Evolutionary conservation across 106 monocot genomes (phyloP).

Genomic region (Allium cepa): DNA sequence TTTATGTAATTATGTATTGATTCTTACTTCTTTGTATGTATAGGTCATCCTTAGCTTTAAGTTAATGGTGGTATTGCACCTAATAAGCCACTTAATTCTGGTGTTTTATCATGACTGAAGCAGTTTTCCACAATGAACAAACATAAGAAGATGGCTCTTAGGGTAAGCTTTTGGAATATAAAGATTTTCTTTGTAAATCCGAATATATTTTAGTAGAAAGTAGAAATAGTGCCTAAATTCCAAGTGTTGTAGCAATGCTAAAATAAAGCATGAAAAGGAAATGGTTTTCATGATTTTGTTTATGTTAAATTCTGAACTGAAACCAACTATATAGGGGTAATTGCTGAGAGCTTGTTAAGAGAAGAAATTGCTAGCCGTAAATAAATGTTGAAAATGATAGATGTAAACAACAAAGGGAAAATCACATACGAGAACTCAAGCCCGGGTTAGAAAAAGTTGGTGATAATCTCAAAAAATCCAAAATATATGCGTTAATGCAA

Average conservation of each 20-base stretch:
- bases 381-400: conserved; percentile 28
- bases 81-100: conserved; percentile 29
- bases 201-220: neutral
- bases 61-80: conserved; percentile 18
- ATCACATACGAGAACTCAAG: conserved; percentile 32
- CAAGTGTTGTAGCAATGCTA: too few relatives aligned
- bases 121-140: conserved; percentile 31
- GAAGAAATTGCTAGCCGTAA: conserved; percentile 31
- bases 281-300: neutral
- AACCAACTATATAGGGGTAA: conserved; percentile 5
- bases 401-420: conserved; percentile 23
- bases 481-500: conserved; percentile 24
- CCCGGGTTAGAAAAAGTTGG: conserved; percentile 18
- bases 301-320: neutral
- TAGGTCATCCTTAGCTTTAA: conserved; percentile 30
- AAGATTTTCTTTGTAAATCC: neutral
- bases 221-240: too few relatives aligned
- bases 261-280: too few relatives aligned
- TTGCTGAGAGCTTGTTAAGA: conserved; percentile 22
- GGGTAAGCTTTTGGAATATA: conserved; percentile 8
- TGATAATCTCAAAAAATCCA: conserved; percentile 17
- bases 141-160: conserved; percentile 26
- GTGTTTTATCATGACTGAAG: conserved; percentile 22
- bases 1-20: too few relatives aligned
- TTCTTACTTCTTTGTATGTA: neutral